Base-by-base conservation (phyloP, 352 stramenopile species). In the Pythium monospermum region DNA sequence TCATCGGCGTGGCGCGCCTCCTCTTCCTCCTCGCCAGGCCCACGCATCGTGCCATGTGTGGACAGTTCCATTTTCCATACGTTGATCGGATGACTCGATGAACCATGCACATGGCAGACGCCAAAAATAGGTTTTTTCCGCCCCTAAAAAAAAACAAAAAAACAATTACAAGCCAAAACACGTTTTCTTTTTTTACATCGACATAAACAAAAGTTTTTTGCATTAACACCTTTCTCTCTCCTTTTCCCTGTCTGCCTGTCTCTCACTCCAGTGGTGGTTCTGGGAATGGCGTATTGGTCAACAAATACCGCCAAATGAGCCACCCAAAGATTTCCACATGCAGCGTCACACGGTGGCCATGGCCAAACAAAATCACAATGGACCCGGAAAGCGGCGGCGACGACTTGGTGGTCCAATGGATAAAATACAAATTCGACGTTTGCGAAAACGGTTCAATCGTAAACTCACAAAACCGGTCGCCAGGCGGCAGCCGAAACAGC, bases 291-390 rank as follows among this genome's bases (percentile, higher is more conserved):
- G 85, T 71, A 52, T 91, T 91, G 26, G 78, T 87, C 32, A 91
- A 74, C 61, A 91, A 38, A 53, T 91, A 91, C 32, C 81, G 77
- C 81, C 81, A 91, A 46, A 91, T 91, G 48, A 91, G 66, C 81
- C 81, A 91, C 23, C 81, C 81, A 45, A 91, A 91, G 54, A 80
- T 86, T 56, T 91, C 81, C 44, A 91, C 77, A 55, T 91, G 81
- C 45, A 91, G 73, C 43, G 77, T 91, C 47, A 91, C 81, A 28
- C 81, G 81, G 50, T 91, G 76, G 16, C 81, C 76, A 43, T 87
- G 79, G 49, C 81, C 81, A 50, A 91, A 91, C 77, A 91, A 84
- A 56, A 91, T 91, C 22, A 89, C 78, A 64, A 91, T 91, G 4
- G 76, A 87, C 3, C 81, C 81, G 2, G 71, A 66, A 19, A 91